Base-by-base conservation (phyloP, 2,329 filamentous ascomycete genomes). In the Mycosphaerelloides madeirae region DNA sequence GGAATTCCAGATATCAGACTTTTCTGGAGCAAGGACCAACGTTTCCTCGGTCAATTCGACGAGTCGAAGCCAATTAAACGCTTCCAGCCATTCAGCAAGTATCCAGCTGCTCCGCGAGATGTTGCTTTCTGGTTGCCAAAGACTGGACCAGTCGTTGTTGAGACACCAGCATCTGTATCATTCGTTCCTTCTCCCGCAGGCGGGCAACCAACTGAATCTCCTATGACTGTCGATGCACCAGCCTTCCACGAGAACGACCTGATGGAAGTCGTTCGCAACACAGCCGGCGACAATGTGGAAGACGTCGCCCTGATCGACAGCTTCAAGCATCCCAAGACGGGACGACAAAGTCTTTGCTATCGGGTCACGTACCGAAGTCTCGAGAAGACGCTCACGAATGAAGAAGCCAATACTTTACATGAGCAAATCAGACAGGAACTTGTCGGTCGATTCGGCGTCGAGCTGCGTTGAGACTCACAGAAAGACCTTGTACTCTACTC, bases 1-100 rank as follows among this genome's bases (percentile, higher is more conserved):
- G 84, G 87, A 47, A 95, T 98, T 47, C 88, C 90, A 0, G 93
- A 98, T 63, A 98, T 98, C 56, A 84, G 93, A 11, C 80, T 97
- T 3, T 97, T 98, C 72, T 98, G 93, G 93, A 94, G 87, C 25
- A 73, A 75, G 43, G 93, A 98, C 65, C 63, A 76, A 57, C 80
- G 93, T 7, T 98, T 98, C 69, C 70, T 95, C n/a, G 74, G 72
- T 9, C 93, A 98, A 67, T 98, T 98, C 67, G 48, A 54, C 46
- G 48, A 67, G 29, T 63, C 68, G 32, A 67, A 73, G 25, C 62
- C 71, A 16, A 74, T 81, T 48, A 72, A 70, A 16, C 80, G 79
- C 40, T 98, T 95, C 65, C 76, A 81, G 48, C 85, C 89, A 6
- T 97, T 97, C 68, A 95, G 88, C 53, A 95, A 89, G 68, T 81